Base-by-base conservation (phyloP, 768 basidiomycete species). In the Rhodotorula kratochvilovae region DNA sequence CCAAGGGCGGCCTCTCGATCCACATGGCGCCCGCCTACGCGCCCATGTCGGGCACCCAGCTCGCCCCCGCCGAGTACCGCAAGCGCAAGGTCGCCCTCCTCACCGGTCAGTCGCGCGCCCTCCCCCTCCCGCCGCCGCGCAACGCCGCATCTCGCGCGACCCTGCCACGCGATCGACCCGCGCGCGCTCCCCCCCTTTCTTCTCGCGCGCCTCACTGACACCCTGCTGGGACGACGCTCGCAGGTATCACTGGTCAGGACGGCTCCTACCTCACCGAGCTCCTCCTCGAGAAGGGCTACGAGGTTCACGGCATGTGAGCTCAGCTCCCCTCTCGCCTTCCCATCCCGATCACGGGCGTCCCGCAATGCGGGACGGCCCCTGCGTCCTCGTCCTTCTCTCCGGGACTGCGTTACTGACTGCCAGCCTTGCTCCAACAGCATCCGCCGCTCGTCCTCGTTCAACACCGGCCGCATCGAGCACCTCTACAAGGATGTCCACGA, bases 371-470 rank as follows among this genome's bases (percentile, higher is more conserved):
- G 39, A 39, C 39, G 39, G 39, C 39, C 39, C 39, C 39, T n/a
- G 39, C 39, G 6, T 13, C 8, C 39, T 39, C 39, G 39, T 13
- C 39, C 39, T 13, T 13, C 39, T 39, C 8, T 39, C 51, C 51
- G 27, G 35, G 51, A 5, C 12, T 17, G 17, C 15, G 10, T 5
- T 21, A 46, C 68, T 39, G 25, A 25, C 29, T 25, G 21, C n/a
- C 29, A 17, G 21, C 19, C 31, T 33, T 5, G 53, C 39, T 16
- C 17, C 36, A 56, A 90, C 53, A 93, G 96, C 82, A 96, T 98
- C 77, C 90, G 94, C 76, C 90, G 94, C 68, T 96, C 93, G 43
- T 97, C 95, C 31, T 93, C 90, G 77, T 98, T 98, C 87, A 98
- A 98, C 82, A 98, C 94, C 66, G 90, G 90, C 77, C 89, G 94